These are phyloP conservation scores for Closterium sp. DNA, from an alignment of 139 green algal genomes.

Conservation along the genomic window DNA sequence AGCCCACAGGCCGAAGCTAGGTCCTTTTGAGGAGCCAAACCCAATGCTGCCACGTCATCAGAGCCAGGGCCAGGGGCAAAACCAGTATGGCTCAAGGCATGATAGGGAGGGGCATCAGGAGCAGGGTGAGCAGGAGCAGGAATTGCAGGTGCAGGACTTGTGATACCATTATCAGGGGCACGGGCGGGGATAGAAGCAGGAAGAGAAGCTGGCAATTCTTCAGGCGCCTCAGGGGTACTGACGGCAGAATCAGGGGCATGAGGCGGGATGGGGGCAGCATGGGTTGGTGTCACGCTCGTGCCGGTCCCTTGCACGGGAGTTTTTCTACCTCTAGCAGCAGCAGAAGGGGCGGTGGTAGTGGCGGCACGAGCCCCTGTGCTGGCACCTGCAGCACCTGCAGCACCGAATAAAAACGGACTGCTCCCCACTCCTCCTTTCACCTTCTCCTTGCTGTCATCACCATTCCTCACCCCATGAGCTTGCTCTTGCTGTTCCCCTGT, in stretches of 20 bases:
- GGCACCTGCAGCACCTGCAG: too few species aligned
- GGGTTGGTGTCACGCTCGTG: not conserved
- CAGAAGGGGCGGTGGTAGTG: not conserved
- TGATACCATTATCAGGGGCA: too few species aligned
- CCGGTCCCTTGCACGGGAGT: not conserved
- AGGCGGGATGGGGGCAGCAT: not conserved
- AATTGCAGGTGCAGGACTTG: too few species aligned
- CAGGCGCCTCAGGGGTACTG: too few species aligned
- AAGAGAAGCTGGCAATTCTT: too few species aligned
- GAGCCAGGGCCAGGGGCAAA: not conserved
- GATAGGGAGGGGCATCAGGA: too few species aligned
- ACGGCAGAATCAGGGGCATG: not conserved
- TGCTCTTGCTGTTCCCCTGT: not conserved
- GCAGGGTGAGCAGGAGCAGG: too few species aligned
- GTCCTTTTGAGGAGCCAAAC: not conserved
- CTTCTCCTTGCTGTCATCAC: too few species aligned
- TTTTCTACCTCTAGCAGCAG: not conserved
- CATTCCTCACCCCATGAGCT: not conserved
- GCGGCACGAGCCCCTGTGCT: not conserved
- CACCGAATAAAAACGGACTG: not conserved
- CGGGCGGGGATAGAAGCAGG: too few species aligned
- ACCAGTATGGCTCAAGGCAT: not conserved
- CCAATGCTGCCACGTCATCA: not conserved
- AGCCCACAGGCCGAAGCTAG: not conserved
- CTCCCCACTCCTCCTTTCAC: not conserved